Percentiles rank a stretch among this genome's conserved stretches.
phyloP scores from a whole-genome alignment of 78 protist species.

The Dictyostelium purpureum region DNA sequence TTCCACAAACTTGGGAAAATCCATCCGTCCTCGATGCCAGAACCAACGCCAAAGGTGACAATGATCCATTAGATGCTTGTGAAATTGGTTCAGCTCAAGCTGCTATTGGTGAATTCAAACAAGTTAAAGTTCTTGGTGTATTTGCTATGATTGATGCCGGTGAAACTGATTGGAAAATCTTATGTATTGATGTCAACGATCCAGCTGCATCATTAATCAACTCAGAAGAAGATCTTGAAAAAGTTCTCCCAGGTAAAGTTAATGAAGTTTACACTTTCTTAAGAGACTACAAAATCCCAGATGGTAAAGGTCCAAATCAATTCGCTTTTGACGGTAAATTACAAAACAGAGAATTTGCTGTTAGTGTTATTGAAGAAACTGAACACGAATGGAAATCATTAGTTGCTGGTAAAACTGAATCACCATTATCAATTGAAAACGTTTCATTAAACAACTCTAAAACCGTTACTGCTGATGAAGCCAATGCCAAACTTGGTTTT shows the following conservation, averaged over 20 bases:
- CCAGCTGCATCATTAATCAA: slow-evolving; percentile 87
- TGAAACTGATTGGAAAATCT: slow-evolving; percentile 97
- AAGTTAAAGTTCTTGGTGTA: slow-evolving; percentile 92
- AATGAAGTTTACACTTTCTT: slow-evolving; percentile 89
- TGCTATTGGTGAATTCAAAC: slow-evolving; percentile 85
- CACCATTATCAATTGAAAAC: slow-evolving; percentile 18
- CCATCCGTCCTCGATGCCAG: slow-evolving; percentile 68
- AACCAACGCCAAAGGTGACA: slow-evolving; percentile 89
- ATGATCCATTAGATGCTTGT: slow-evolving; percentile 94
- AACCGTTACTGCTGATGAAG: background rate
- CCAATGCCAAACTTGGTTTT: slow-evolving; percentile 9
- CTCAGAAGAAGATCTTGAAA: slow-evolving; percentile 86
- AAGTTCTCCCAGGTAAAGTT: slow-evolving; percentile 81
- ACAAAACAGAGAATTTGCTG: slow-evolving; percentile 71
- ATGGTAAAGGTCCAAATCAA: slow-evolving; percentile 95
- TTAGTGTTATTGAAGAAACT: slow-evolving; percentile 71
- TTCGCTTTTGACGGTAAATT: slow-evolving; percentile 89
- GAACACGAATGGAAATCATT: slow-evolving; percentile 78
- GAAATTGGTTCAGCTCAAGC: slow-evolving; percentile 83
- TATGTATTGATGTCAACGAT: slow-evolving; percentile 88
- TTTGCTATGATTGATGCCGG: slow-evolving; percentile 94
- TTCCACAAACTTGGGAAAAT: slow-evolving; percentile 94
- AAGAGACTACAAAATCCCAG: slow-evolving; percentile 94
- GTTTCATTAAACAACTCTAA: background rate
- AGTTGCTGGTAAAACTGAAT: slow-evolving; percentile 4